Evolutionary conservation across 1,139 yeast species (phyloP).

Genomic region (Candida sanyaensis): DNA sequence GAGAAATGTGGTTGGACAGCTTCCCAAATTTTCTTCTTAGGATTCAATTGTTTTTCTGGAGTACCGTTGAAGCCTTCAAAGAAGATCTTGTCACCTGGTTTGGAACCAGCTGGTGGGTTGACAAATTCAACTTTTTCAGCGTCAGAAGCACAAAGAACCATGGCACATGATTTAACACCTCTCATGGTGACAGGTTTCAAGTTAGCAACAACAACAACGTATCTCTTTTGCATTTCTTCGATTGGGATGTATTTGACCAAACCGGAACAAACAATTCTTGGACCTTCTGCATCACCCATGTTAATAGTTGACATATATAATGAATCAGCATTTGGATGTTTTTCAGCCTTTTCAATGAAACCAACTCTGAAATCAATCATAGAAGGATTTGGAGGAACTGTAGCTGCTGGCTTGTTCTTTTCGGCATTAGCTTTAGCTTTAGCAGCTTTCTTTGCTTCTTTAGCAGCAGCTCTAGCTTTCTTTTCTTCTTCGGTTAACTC

Average conservation of each 20-base stretch:
- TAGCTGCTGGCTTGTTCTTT: constrained; percentile 58
- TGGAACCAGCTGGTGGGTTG: constrained; percentile 91
- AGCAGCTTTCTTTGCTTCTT: constrained; percentile 70
- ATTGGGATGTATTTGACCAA: constrained; percentile 52
- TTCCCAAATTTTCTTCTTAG: constrained; percentile 99
- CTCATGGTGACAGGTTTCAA: constrained; percentile 69
- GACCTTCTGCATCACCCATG: constrained; percentile 94
- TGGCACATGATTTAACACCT: constrained; percentile 91
- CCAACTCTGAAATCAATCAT: constrained; percentile 94
- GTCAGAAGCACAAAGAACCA: constrained; percentile 92
- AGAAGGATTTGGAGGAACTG: constrained; percentile 71
- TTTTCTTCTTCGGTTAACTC: constrained; percentile 60
- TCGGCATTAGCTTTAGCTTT: constrained; percentile 73
- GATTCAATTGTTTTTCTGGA: constrained; percentile 93
- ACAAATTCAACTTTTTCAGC: constrained; percentile 81
- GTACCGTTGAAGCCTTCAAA: constrained; percentile 86
- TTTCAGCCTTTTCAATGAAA: constrained; percentile 91
- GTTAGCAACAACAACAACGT: constrained; percentile 60
- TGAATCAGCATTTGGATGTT: constrained; percentile 98
- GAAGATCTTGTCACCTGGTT: constrained; percentile 95
- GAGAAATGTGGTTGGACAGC: constrained; percentile 88
- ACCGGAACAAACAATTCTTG: constrained; percentile 98
- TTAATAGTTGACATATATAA: constrained; percentile 95
- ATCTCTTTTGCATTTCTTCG: constrained; percentile 48
- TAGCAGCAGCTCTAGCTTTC: constrained; percentile 55